Evolutionary conservation across 768 basidiomycete species (phyloP), one percentile per base, ranked within the genome.

Genomic region (Gautieria morchelliformis): DNA sequence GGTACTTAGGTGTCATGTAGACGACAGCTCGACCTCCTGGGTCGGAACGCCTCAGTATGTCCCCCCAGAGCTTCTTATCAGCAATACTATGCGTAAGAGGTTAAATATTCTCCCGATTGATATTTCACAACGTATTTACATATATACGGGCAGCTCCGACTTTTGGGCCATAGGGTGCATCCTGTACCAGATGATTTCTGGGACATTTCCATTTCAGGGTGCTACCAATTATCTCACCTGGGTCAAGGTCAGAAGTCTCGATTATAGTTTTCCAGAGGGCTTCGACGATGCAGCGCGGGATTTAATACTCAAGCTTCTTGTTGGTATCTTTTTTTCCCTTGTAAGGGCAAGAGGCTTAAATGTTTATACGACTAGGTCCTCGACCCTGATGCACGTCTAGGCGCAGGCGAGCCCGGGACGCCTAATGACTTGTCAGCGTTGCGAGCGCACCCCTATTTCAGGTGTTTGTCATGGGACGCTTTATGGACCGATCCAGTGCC

Each of bases 121-220:
- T 57, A 7, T 1, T 52, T 59, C 41, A 14, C 27, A 41, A 14
- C 19, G 27, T 37, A 53, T 56, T 37, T 37, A 37, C 35, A 37
- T 37, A 14, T 5, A 37, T 10, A 9, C 14, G 4, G 42, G 5
- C 58, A 94, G 93, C 60, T 90, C 94, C 41, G 96, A 98, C 69
- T 77, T 93, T 10, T 99, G 95, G 95, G 90, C 93, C 5, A 77
- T 96, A 24, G 96, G 93, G 1, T 97, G 95, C 70, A 85, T 97
- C 45, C 70, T 98, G 20, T 98, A 83, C 70, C 94, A 97, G 69
- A 86, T 97, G 77, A 84, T 97, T 52, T 82, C 87, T 12, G 95
- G 94, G 40, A 82, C 81, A 42, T 94, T 94, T 62, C 89, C 93
- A 1, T 99, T 99, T 74, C 82, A 89, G 61, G 93, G 87, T 4